Percentiles rank a stretch among this genome's conserved stretches.
These are phyloP conservation scores for Mortierella sp. DNA, from an alignment of 371 early-diverging fungal species.

Conservation along the genomic window DNA sequence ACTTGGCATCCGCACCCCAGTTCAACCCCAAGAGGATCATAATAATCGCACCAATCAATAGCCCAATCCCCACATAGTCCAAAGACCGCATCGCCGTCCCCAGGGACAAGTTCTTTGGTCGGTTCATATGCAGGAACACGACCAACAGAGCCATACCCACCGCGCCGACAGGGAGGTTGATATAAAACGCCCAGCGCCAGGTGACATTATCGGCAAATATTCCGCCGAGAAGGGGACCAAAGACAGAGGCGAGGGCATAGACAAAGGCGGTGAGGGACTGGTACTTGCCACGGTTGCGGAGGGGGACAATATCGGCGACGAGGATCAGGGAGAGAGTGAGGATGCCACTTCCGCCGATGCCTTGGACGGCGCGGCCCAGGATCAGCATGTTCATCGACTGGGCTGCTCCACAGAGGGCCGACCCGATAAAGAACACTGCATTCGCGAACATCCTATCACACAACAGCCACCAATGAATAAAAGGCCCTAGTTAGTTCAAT, in stretches of 20 bases:
- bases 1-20: constrained; percentile 76
- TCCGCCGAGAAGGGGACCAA: constrained; percentile 82
- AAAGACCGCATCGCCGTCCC: constrained; percentile 50
- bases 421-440: constrained; percentile 65
- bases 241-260: constrained; percentile 69
- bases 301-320: constrained; percentile 73
- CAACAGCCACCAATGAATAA: constrained; percentile 69
- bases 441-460: constrained; percentile 67
- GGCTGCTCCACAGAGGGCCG: constrained; percentile 67
- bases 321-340: constrained; percentile 74
- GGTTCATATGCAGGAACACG: constrained; percentile 63
- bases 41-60: constrained; percentile 62
- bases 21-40: constrained; percentile 75
- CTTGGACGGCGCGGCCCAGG: constrained; percentile 77
- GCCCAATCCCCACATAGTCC: constrained; percentile 52
- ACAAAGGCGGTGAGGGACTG: constrained; percentile 62
- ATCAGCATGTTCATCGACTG: constrained; percentile 64
- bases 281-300: constrained; percentile 64
- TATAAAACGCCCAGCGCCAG: constrained; percentile 77
- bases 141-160: constrained; percentile 62
- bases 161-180: constrained; percentile 77
- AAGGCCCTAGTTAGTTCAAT: constrained; percentile 47
- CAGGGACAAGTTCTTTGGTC: constrained; percentile 59
- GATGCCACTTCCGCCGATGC: constrained; percentile 86
- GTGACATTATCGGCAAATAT: constrained; percentile 68